A percentile compares a stretch with the other conserved stretches of the same genome.
Evolutionary conservation across 1,284 basidiomycete genomes (phyloP).

Genomic region (Volvariella surrecta): DNA sequence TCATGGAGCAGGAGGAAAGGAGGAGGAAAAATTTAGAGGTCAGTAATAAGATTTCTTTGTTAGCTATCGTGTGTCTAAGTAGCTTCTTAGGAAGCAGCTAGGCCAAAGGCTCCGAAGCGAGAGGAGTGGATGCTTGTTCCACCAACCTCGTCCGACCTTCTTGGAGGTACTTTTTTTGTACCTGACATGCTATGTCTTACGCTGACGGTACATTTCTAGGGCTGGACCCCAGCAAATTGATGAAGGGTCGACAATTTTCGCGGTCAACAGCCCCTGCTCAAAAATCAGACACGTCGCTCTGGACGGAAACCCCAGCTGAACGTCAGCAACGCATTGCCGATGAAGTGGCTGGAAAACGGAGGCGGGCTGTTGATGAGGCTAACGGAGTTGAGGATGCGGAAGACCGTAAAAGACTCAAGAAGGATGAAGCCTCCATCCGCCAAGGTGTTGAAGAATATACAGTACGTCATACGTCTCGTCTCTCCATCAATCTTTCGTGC

Average conservation of each 20-base stretch:
- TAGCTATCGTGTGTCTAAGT: background rate
- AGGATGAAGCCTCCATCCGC: conserved; percentile 57
- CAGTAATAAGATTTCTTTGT: conserved; percentile 10
- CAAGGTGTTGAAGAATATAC: conserved; percentile 74
- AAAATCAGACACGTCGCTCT: conserved; percentile 54
- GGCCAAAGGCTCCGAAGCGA: conserved; percentile 68
- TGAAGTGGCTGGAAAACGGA: conserved; percentile 79
- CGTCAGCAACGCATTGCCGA: conserved; percentile 78
- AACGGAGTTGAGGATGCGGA: conserved; percentile 28
- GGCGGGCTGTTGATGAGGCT: conserved; percentile 53
- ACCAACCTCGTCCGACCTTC: conserved; percentile 68
- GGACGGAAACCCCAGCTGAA: conserved; percentile 92
- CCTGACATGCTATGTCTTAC: background rate
- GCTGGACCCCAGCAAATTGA: conserved; percentile 26
- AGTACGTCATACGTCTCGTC: conserved; percentile 40
- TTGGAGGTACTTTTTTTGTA: conserved; percentile 49
- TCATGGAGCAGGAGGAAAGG: conserved; percentile 75
- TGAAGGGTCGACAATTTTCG: conserved; percentile 70
- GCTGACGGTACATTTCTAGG: conserved; percentile 13
- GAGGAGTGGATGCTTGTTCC: conserved; percentile 96
- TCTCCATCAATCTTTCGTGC: background rate
- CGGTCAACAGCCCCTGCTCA: conserved; percentile 38
- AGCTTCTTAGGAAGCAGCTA: conserved; percentile 49
- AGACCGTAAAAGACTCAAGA: conserved; percentile 40
- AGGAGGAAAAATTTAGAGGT: conserved; percentile 61